phyloP scores from a whole-genome alignment of 768 basidiomycete species.

The Boletus barrowsii region DNA sequence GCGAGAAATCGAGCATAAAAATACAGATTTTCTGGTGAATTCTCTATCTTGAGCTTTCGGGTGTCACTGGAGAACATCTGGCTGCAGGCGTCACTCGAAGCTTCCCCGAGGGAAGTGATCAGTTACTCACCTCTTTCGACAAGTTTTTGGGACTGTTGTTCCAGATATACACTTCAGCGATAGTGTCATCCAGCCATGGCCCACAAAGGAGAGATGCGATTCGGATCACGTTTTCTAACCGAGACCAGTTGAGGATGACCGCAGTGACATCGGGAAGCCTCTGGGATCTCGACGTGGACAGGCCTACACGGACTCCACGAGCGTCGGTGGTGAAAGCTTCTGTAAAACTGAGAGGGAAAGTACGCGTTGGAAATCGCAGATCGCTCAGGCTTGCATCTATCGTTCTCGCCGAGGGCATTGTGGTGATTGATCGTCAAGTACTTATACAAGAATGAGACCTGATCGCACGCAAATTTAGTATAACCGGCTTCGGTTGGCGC shows the following conservation, averaged over 20 bases:
- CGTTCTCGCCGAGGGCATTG: slow-evolving; percentile 6
- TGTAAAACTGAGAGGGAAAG: slow-evolving; percentile 19
- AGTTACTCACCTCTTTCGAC: slow-evolving; percentile 38
- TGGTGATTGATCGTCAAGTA: not conserved
- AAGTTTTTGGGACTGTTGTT: slow-evolving; percentile 54
- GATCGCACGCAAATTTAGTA: not conserved
- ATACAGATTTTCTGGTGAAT: slow-evolving; percentile 54
- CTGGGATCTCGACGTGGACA: not conserved
- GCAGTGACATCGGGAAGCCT: slow-evolving; percentile 46
- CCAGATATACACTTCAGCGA: slow-evolving; percentile 56
- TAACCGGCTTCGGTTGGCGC: no score
- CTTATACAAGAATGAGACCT: not conserved
- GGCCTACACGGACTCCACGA: slow-evolving; percentile 14
- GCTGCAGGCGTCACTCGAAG: not conserved
- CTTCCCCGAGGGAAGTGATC: not conserved
- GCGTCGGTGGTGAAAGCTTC: not conserved
- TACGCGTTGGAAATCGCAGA: slow-evolving; percentile 13
- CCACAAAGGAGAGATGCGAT: slow-evolving; percentile 54
- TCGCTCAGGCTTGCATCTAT: slow-evolving; percentile 11
- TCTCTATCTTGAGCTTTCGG: slow-evolving; percentile 48
- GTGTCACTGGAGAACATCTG: slow-evolving; percentile 42
- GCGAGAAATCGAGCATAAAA: slow-evolving; percentile 63
- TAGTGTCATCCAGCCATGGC: slow-evolving; percentile 40
- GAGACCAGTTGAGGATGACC: slow-evolving; percentile 66
- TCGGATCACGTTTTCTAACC: slow-evolving; percentile 56